Percentiles rank a stretch among this genome's conserved stretches.
These are phyloP conservation scores for Backusella luteola DNA, from an alignment of 192 early-diverging fungal species.

Conservation along the genomic window DNA sequence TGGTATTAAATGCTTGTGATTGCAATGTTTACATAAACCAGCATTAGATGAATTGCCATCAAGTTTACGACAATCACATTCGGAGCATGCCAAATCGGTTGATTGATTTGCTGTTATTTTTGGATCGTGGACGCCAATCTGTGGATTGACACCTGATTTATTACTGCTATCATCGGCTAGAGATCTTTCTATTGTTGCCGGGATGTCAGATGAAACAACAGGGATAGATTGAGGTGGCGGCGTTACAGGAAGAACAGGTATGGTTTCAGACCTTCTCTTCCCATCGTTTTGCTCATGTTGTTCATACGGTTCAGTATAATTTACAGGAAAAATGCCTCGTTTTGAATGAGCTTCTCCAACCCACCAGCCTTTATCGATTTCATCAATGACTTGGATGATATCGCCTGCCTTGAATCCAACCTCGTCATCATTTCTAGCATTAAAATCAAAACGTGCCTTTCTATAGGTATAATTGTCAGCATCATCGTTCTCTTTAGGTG, in stretches of 20 bases:
- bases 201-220: background rate
- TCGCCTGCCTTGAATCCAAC: constrained; percentile 82
- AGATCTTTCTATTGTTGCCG: background rate
- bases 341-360: constrained; percentile 72
- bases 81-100: constrained; percentile 6
- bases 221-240: constrained; percentile 4
- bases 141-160: background rate
- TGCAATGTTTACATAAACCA: background rate
- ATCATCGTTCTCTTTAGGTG: background rate
- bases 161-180: background rate
- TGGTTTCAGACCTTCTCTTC: constrained; percentile 4
- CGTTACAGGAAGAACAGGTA: background rate
- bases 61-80: background rate
- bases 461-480: constrained; percentile 56
- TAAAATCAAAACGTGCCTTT: constrained; percentile 76
- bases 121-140: background rate
- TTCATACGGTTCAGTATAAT: constrained; percentile 74
- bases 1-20: background rate
- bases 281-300: constrained; percentile 11
- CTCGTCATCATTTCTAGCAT: constrained; percentile 77
- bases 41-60: background rate
- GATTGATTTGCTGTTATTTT: background rate
- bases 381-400: constrained; percentile 79
- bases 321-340: constrained; percentile 91
- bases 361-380: constrained; percentile 97